Evolutionary conservation across 176 grass and related monocot genomes (phyloP).

Genomic region (Dendrocalamus sinicus): DNA sequence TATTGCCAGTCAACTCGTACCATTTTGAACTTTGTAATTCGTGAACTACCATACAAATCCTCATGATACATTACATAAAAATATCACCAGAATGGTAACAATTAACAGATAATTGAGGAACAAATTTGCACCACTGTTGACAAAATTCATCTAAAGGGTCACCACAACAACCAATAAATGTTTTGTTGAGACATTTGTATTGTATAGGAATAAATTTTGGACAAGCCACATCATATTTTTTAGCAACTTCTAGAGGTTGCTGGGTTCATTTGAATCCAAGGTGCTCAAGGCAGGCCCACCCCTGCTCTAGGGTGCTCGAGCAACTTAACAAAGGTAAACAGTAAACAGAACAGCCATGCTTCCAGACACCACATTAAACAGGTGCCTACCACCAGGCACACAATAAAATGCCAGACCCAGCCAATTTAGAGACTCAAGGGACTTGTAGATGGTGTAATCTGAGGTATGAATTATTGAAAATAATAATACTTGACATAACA

Average conservation of each 20-base stretch:
- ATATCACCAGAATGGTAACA: background rate
- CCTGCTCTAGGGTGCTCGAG: background rate
- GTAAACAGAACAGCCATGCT: background rate
- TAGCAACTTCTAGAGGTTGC: background rate
- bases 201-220: background rate
- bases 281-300: background rate
- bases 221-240: background rate
- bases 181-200: background rate
- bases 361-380: background rate
- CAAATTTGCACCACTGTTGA: background rate
- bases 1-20: background rate
- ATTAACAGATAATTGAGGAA: background rate
- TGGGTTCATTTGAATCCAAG: background rate
- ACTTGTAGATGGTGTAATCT: background rate
- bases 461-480: background rate
- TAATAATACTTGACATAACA: background rate
- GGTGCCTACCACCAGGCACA: background rate
- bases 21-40: background rate
- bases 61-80: background rate
- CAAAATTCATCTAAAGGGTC: background rate
- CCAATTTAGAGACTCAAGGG: background rate
- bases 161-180: background rate
- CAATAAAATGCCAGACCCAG: background rate
- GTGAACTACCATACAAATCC: background rate
- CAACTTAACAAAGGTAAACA: background rate